These are phyloP conservation scores for Penicillium expansum DNA, from an alignment of 2,329 filamentous ascomycete species.

Conservation along the genomic window DNA sequence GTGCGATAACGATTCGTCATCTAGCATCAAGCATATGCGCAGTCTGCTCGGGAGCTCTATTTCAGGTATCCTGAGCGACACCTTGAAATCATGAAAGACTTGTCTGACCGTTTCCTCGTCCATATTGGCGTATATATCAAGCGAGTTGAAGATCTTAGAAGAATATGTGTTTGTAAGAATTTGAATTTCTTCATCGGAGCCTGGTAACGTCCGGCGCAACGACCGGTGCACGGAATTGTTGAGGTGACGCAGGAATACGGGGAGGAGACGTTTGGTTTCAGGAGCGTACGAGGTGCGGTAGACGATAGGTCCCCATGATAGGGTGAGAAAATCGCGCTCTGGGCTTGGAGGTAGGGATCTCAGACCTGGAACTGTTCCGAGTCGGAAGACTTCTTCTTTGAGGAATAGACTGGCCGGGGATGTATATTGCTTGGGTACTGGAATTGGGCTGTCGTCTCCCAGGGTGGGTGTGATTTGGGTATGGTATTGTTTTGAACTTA, in stretches of 20 bases:
- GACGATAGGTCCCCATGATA: conserved; percentile 32
- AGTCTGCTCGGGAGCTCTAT: conserved; percentile 29
- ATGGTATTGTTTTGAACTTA: background rate
- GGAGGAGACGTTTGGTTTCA: conserved; percentile 48
- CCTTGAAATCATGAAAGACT: conserved; percentile 31
- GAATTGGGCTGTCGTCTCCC: conserved; percentile 4
- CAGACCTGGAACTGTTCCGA: conserved; percentile 27
- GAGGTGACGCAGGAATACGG: conserved; percentile 52
- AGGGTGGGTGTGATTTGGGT: background rate
- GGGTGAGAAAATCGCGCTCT: conserved; percentile 28
- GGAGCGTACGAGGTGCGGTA: conserved; percentile 30
- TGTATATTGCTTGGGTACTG: conserved; percentile 8
- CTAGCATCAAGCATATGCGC: conserved; percentile 28
- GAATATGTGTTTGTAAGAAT: conserved; percentile 24
- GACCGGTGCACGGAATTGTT: conserved; percentile 55
- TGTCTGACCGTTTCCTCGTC: conserved; percentile 21
- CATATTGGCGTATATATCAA: conserved; percentile 13
- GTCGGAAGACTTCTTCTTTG: conserved; percentile 27
- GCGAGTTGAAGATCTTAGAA: conserved; percentile 27
- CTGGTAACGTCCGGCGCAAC: conserved; percentile 19
- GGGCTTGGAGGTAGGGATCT: conserved; percentile 26
- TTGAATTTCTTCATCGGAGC: conserved; percentile 20
- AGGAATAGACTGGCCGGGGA: conserved; percentile 26
- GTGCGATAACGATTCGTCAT: conserved; percentile 24
- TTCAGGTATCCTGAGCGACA: conserved; percentile 24